Evolutionary conservation across 2,329 filamentous ascomycete species (phyloP).

Genomic region (Hypoxylon sp.): DNA sequence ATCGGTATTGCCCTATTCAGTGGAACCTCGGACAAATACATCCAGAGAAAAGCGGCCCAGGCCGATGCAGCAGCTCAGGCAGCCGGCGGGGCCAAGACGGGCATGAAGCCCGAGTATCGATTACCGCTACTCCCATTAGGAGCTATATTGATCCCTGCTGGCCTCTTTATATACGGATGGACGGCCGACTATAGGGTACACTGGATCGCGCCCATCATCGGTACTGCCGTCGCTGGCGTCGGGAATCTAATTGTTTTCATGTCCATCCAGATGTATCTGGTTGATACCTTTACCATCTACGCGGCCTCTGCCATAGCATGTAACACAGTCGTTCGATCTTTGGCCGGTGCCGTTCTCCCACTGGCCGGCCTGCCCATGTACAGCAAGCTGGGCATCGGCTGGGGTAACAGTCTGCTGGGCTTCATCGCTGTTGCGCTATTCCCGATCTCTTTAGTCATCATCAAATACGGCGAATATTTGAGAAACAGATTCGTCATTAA

Average conservation of each 20-base stretch:
- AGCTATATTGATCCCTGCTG: constrained; percentile 49
- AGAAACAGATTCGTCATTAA: constrained; percentile 38
- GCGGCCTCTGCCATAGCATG: constrained; percentile 67
- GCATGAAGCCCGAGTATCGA: constrained; percentile 50
- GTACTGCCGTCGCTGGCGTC: constrained; percentile 62
- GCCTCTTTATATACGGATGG: constrained; percentile 57
- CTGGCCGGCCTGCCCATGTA: constrained; percentile 60
- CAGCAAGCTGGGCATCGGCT: constrained; percentile 51
- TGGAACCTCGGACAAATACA: constrained; percentile 55
- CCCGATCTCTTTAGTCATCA: constrained; percentile 43
- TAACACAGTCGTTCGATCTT: constrained; percentile 66
- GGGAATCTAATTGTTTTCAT: constrained; percentile 61
- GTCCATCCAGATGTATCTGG: constrained; percentile 70
- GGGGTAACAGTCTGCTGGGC: constrained; percentile 54
- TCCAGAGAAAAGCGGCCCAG: constrained; percentile 65
- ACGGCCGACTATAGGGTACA: constrained; percentile 55
- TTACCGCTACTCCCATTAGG: constrained; percentile 44
- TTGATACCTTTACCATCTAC: constrained; percentile 64
- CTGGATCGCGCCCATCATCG: constrained; percentile 69
- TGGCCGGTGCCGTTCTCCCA: constrained; percentile 69
- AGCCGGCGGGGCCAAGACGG: constrained; percentile 32
- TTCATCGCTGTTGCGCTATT: constrained; percentile 52
- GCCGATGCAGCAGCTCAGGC: constrained; percentile 34
- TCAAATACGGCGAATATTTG: constrained; percentile 46
- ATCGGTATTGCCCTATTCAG: constrained; percentile 52